Base-by-base conservation (phyloP, 2,329 filamentous ascomycete species). In the Amesomyces nigricolor region DNA sequence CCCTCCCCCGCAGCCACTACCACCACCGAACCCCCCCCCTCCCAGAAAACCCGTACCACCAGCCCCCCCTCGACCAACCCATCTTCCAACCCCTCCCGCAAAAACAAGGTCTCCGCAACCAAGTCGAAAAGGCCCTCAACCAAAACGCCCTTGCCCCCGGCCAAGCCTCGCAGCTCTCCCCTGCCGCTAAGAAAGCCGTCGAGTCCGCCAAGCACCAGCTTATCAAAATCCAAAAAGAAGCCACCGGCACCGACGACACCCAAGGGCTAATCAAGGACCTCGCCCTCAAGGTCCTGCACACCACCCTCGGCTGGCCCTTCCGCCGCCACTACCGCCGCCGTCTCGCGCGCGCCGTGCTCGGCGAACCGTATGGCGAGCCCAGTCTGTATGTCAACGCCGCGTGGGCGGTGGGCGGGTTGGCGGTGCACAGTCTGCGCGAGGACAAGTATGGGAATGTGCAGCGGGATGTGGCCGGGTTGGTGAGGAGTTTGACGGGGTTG, bases 401-500 rank as follows among this genome's bases (percentile, higher is more conserved):
- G n/a, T 82, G 84, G 57, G 81, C 86, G 0, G 73, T 94, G 39
- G 83, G 82, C 11, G 78, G 80, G 48, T 77, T 97, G 29, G 81
- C 88, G 0, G 79, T 89, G 4, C 80, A 81, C 59, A 92, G 88
- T 69, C 72, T 96, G 52, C 75, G 76, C 3, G 91, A 97, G 70
- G 92, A 97, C 68, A 79, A 80, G 46, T 94, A 85, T 66, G 92
- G 92, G 13, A 88, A 89, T 63, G 92, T 95, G n/a, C 87, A 95
- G 62, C 78, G 84, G 43, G 88, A 94, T 61, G 83, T 97, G 2
- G 82, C 88, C 1, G 73, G 73, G 47, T 85, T 95, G 54, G 82
- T 96, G 49, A 81, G 86, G 46, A 82, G 83, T 1, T 81, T 95
- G 58, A 91, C 89, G 0, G 63, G 69, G 0, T 83, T 88, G 0